Conservation (phyloP, 441 rosid species). For the Arabidopsis hybrid region DNA sequence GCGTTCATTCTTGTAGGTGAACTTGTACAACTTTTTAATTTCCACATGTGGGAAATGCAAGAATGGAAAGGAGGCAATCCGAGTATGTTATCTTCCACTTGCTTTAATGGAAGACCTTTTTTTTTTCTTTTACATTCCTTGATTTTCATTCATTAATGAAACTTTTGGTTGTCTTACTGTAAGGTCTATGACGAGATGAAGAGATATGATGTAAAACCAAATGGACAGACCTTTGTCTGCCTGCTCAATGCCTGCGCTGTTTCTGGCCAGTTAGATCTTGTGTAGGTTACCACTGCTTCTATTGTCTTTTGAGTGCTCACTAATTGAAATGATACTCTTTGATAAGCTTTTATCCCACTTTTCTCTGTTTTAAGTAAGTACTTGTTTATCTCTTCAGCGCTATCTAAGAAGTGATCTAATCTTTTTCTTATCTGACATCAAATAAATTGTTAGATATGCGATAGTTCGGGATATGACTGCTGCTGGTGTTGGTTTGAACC, state of each 20-base stretch:
- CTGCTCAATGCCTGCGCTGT: slow-evolving; percentile 91
- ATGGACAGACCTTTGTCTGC: slow-evolving; percentile 82
- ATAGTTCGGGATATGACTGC: slow-evolving; percentile 98
- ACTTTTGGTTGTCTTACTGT: slow-evolving; percentile 32
- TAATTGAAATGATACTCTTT: not conserved
- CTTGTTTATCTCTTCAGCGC: not conserved
- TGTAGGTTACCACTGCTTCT: slow-evolving; percentile 61
- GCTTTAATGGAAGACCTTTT: slow-evolving; percentile 4
- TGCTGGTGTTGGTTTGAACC: slow-evolving; percentile 91
- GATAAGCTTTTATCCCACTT: slow-evolving; percentile 2
- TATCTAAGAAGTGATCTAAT: not conserved
- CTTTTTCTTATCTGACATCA: slow-evolving; percentile 3
- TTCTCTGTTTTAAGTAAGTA: not conserved
- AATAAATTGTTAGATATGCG: slow-evolving; percentile 59
- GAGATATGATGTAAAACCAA: slow-evolving; percentile 87
- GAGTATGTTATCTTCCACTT: slow-evolving; percentile 49
- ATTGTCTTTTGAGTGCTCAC: slow-evolving; percentile 28
- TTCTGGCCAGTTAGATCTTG: slow-evolving; percentile 81
- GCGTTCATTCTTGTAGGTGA: slow-evolving; percentile 54
- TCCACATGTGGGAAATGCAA: slow-evolving; percentile 92
- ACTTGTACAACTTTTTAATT: slow-evolving; percentile 83
- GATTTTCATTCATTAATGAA: not conserved
- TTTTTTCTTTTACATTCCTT: not conserved
- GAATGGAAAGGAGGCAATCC: slow-evolving; percentile 72
- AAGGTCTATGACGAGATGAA: slow-evolving; percentile 96